A percentile compares a stretch with the other conserved stretches of the same genome.
Evolutionary conservation across 495 filamentous ascomycete species (phyloP).

Genomic region (Aspergillus mulundensis): DNA sequence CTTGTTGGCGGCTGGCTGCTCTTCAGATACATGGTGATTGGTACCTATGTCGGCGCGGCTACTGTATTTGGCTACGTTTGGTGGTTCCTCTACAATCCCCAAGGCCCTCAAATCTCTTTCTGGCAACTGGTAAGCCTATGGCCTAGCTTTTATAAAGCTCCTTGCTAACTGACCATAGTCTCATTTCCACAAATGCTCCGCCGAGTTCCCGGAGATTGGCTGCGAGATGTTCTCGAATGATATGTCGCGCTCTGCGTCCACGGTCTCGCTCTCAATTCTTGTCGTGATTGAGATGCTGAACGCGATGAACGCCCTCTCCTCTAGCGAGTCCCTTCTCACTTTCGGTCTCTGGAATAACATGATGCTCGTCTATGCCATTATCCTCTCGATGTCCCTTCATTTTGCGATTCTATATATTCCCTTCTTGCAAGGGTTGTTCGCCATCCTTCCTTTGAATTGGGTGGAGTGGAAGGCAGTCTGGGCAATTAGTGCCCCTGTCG

Average conservation of each 20-base stretch:
- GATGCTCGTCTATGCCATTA: constrained; percentile 93
- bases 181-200: constrained; percentile 89
- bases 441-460: constrained; percentile 84
- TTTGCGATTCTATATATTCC: constrained; percentile 92
- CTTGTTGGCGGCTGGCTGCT: constrained; percentile 95
- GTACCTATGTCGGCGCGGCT: constrained; percentile 88
- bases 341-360: constrained; percentile 95
- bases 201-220: constrained; percentile 84
- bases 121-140: constrained; percentile 65
- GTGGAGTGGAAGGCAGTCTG: constrained; percentile 92
- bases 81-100: constrained; percentile 98
- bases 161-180: constrained; percentile 41
- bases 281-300: constrained; percentile 99
- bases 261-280: constrained; percentile 83
- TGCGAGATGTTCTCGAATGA: constrained; percentile 92
- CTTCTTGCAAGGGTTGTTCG: constrained; percentile 82
- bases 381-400: constrained; percentile 92
- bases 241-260: constrained; percentile 89
- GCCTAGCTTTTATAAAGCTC: background rate
- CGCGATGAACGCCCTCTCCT: constrained; percentile 97
- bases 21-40: constrained; percentile 96
- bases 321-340: constrained; percentile 89
- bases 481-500: constrained; percentile 83
- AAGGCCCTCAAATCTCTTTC: constrained; percentile 89
- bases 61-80: constrained; percentile 98